A percentile compares a stretch with the other conserved stretches of the same genome.
These are phyloP conservation scores for Rhizopogon roseolus DNA, from an alignment of 768 basidiomycete genomes.

Conservation along the genomic window DNA sequence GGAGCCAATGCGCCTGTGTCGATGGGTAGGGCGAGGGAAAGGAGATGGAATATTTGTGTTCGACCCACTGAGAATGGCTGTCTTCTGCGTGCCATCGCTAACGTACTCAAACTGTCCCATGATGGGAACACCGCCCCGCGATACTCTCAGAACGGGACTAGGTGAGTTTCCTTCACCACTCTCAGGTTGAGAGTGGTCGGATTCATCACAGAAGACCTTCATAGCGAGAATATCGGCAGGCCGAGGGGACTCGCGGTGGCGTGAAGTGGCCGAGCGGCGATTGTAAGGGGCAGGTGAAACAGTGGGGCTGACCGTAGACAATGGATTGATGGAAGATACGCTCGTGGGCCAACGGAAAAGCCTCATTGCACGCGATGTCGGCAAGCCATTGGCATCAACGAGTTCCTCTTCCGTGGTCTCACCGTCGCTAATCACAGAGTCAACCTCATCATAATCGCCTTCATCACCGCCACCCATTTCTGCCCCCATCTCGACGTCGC, in stretches of 20 bases:
- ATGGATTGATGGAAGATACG: constrained; percentile 65
- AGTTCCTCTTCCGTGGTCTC: constrained; percentile 85
- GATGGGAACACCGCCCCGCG: constrained; percentile 19
- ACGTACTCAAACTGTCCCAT: constrained; percentile 35
- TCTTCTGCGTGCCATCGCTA: constrained; percentile 11
- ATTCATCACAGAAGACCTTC: constrained; percentile 47
- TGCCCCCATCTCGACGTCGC: constrained; percentile 43
- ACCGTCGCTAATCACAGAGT: constrained; percentile 52
- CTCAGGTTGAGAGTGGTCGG: constrained; percentile 35
- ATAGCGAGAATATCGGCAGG: constrained; percentile 70
- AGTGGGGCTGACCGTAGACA: constrained; percentile 66
- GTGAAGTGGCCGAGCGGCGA: constrained; percentile 23
- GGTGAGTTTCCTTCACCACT: constrained; percentile 28
- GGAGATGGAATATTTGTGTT: constrained; percentile 30
- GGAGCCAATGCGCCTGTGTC: constrained; percentile 20
- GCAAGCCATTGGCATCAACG: constrained; percentile 68
- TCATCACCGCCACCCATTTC: constrained; percentile 20
- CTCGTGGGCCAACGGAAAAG: constrained; percentile 62
- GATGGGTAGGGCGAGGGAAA: constrained; percentile 18
- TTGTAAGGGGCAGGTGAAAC: constrained; percentile 38
- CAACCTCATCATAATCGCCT: constrained; percentile 35
- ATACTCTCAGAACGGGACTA: constrained; percentile 11
- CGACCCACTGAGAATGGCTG: constrained; percentile 22
- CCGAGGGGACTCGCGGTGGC: constrained; percentile 41
- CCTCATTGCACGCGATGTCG: constrained; percentile 71